These are phyloP conservation scores for Lecanicillium sp. DNA, from an alignment of 2,329 filamentous ascomycete genomes.

Conservation along the genomic window DNA sequence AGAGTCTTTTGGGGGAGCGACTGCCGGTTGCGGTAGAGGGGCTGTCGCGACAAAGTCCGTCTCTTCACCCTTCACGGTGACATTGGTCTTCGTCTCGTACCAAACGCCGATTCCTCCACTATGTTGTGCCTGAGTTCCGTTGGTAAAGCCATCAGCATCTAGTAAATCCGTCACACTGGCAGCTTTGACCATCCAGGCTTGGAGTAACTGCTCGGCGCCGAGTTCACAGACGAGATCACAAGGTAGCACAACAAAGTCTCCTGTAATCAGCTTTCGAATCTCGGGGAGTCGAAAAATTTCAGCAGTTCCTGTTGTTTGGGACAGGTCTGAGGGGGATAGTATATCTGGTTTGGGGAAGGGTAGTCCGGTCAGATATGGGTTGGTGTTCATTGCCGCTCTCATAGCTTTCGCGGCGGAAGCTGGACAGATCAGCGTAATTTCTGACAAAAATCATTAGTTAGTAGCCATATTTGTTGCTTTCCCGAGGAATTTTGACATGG, in stretches of 20 bases:
- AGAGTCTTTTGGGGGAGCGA: constrained; percentile 41
- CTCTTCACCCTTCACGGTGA: constrained; percentile 78
- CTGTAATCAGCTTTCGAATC: constrained; percentile 67
- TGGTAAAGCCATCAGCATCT: constrained; percentile 34
- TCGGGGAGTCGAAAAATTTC: constrained; percentile 80
- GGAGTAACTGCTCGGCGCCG: constrained; percentile 70
- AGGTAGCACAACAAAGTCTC: constrained; percentile 83
- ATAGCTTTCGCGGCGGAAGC: constrained; percentile 60
- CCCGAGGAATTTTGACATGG: too few relatives aligned
- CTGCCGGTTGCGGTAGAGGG: constrained; percentile 50
- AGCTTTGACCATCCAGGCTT: constrained; percentile 86
- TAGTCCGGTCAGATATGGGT: constrained; percentile 67
- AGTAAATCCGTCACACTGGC: constrained; percentile 58
- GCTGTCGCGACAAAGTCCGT: constrained; percentile 84
- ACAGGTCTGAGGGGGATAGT: constrained; percentile 65
- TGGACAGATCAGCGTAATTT: constrained; percentile 54
- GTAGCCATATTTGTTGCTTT: not conserved
- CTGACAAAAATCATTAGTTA: too few relatives aligned
- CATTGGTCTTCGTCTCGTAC: constrained; percentile 75
- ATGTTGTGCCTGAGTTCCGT: constrained; percentile 30
- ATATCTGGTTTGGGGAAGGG: constrained; percentile 67
- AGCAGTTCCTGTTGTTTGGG: constrained; percentile 80
- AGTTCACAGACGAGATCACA: constrained; percentile 92
- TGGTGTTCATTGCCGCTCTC: constrained; percentile 62
- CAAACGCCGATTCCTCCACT: constrained; percentile 82